A percentile compares a stretch with the other conserved stretches of the same genome.
phyloP scores from a whole-genome alignment of 2,329 filamentous ascomycete species.

The Erysiphe pulchra region DNA sequence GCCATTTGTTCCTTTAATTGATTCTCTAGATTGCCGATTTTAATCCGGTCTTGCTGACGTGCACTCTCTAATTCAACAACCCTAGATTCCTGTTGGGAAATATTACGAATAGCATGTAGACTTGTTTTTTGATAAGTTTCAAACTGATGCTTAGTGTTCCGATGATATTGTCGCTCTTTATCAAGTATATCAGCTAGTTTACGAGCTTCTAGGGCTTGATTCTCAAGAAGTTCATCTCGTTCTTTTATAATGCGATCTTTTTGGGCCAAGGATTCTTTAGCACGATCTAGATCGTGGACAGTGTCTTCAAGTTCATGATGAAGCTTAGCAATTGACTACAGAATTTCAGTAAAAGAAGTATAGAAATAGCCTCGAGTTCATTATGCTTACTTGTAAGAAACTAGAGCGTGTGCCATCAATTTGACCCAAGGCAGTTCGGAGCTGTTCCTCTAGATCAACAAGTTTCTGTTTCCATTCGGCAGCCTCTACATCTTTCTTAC shows the following conservation, averaged over 20 bases:
- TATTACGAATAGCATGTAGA: slow-evolving; percentile 62
- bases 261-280: slow-evolving; percentile 56
- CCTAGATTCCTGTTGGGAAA: slow-evolving; percentile 61
- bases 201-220: slow-evolving; percentile 61
- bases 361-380: not conserved
- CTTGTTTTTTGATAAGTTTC: slow-evolving; percentile 76
- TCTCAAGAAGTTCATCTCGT: slow-evolving; percentile 69
- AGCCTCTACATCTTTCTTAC: slow-evolving; percentile 75
- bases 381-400: slow-evolving; percentile 41
- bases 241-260: slow-evolving; percentile 79
- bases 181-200: slow-evolving; percentile 73
- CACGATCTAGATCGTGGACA: slow-evolving; percentile 53
- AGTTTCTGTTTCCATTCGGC: slow-evolving; percentile 77
- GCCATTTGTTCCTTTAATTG: slow-evolving; percentile 65
- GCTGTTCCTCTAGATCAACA: slow-evolving; percentile 67
- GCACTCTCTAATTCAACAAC: slow-evolving; percentile 69
- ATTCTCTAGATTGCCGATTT: slow-evolving; percentile 45
- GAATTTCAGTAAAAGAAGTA: slow-evolving; percentile 3
- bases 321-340: slow-evolving; percentile 56
- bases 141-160: slow-evolving; percentile 66
- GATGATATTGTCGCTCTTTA: slow-evolving; percentile 64
- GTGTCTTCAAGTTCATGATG: slow-evolving; percentile 73
- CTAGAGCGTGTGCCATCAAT: slow-evolving; percentile 65
- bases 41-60: slow-evolving; percentile 52
- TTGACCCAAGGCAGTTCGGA: slow-evolving; percentile 70